Evolutionary conservation across 192 early-diverging fungal genomes (phyloP).

Genomic region (Coemansia sp.): DNA sequence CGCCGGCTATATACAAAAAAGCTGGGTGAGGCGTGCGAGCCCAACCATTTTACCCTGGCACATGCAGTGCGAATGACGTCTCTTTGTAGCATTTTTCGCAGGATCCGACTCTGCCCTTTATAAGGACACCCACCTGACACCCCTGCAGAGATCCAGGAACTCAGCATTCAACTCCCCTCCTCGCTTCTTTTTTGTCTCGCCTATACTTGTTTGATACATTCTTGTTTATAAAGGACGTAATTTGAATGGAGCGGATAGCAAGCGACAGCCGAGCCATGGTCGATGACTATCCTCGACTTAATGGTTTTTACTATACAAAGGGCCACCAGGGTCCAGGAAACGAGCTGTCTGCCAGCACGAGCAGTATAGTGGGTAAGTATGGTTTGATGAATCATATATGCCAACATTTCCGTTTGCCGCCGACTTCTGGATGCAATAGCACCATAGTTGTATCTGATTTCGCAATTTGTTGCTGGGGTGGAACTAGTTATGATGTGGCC

Average conservation of each 20-base stretch:
- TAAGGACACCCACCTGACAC: too few relatives aligned
- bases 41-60: too few relatives aligned
- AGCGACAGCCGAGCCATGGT: not conserved
- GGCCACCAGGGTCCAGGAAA: not conserved
- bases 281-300: not conserved
- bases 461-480: not conserved
- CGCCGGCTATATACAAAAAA: too few relatives aligned
- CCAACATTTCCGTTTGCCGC: too few relatives aligned
- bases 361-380: not conserved
- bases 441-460: not conserved
- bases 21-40: too few relatives aligned
- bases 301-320: not conserved
- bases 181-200: too few relatives aligned
- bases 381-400: conserved; percentile 1
- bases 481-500: not conserved
- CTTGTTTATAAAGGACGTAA: not conserved
- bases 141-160: too few relatives aligned
- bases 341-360: not conserved
- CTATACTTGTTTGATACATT: too few relatives aligned
- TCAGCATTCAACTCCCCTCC: too few relatives aligned
- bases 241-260: not conserved
- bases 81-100: too few relatives aligned
- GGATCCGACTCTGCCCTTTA: too few relatives aligned
- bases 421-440: conserved; percentile 1
- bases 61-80: too few relatives aligned